Evolutionary conservation across 2,329 filamentous ascomycete species (phyloP).

Genomic region (Hymenotorrendiella dingleyae): DNA sequence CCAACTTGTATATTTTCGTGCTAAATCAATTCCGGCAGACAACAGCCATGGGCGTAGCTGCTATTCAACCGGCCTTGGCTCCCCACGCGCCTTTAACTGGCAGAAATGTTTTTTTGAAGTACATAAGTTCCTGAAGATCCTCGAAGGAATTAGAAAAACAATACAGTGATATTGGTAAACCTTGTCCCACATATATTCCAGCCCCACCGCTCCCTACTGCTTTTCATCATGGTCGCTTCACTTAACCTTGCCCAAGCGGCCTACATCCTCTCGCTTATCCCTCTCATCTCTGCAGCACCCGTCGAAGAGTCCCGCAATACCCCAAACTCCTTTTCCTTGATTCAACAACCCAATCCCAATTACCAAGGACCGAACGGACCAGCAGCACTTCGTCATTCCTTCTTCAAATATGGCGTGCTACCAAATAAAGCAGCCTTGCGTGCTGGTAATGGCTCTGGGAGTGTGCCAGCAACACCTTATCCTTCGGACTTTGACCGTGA

Average conservation of each 20-base stretch:
- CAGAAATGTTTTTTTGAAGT: not conserved
- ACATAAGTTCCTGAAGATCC: not conserved
- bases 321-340: not conserved
- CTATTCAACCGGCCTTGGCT: too few species aligned
- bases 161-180: not conserved
- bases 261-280: conserved; percentile 1
- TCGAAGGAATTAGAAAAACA: not conserved
- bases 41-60: not conserved
- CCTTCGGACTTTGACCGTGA: conserved; percentile 10
- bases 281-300: conserved; percentile 1
- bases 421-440: not conserved
- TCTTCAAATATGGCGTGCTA: conserved; percentile 4
- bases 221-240: conserved; percentile 4
- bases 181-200: not conserved
- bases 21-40: conserved; percentile 3
- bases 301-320: not conserved
- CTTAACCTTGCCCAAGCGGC: conserved; percentile 1
- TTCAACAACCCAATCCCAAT: conserved; percentile 1
- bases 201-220: conserved; percentile 1
- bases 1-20: not conserved
- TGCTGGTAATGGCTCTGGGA: conserved; percentile 1
- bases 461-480: conserved; percentile 2
- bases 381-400: conserved; percentile 1
- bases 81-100: too few species aligned
- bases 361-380: conserved; percentile 1